phyloP scores from a whole-genome alignment of 2,329 filamentous ascomycete genomes.

The Colletotrichum brevisporum region DNA sequence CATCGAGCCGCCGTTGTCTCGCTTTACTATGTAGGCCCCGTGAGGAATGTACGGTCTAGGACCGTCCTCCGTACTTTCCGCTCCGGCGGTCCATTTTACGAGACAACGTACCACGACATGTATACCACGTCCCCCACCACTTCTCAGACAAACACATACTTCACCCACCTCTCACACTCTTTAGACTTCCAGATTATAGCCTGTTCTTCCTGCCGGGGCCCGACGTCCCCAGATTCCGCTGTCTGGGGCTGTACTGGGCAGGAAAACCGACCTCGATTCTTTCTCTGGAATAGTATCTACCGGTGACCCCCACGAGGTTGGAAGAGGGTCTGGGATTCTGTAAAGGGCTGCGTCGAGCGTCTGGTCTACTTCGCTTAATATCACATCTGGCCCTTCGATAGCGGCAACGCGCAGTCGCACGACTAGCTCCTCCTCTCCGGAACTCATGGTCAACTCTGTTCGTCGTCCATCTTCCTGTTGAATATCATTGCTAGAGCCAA shows the following conservation, averaged over 20 bases:
- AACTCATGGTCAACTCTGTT: too few relatives aligned
- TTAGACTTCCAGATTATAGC: not conserved
- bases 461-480: too few relatives aligned
- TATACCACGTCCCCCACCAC: not conserved
- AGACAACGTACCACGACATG: not conserved
- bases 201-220: not conserved
- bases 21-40: not conserved
- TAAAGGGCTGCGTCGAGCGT: conserved; percentile 2
- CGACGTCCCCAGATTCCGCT: conserved; percentile 9
- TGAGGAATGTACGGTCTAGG: conserved; percentile 12
- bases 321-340: not conserved
- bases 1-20: conserved; percentile 1
- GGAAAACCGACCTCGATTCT: conserved; percentile 6
- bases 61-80: not conserved
- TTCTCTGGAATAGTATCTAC: conserved; percentile 2
- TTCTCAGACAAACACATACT: not conserved
- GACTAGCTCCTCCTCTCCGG: too few relatives aligned
- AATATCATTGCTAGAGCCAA: too few relatives aligned
- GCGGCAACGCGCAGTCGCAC: not conserved
- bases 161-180: not conserved
- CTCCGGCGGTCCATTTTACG: not conserved
- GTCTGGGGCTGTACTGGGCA: not conserved
- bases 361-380: not conserved
- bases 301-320: conserved; percentile 6
- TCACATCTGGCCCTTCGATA: not conserved